Percentiles rank a stretch among this genome's conserved stretches.
These are phyloP conservation scores for Fusarium sp. DNA, from an alignment of 2,329 filamentous ascomycete genomes.

Conservation along the genomic window DNA sequence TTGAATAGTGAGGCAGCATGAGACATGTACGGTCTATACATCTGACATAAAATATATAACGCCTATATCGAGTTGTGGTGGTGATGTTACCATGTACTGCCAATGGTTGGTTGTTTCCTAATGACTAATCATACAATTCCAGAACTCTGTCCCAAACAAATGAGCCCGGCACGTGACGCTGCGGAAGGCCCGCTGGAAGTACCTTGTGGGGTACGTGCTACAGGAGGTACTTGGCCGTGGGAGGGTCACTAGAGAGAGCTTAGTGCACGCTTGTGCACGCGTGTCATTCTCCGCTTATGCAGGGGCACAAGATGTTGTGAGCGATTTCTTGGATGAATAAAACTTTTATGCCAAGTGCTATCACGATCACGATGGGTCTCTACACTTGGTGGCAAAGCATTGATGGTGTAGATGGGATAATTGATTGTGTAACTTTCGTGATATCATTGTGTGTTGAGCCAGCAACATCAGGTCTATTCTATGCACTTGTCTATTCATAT, in stretches of 20 bases:
- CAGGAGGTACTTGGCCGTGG: not conserved
- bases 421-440: not conserved
- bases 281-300: not conserved
- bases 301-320: constrained; percentile 3
- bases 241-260: not conserved
- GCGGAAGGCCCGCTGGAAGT: not conserved
- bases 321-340: constrained; percentile 11
- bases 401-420: not conserved
- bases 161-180: not conserved
- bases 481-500: not conserved
- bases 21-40: no score
- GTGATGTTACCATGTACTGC: no score
- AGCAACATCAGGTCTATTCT: not conserved
- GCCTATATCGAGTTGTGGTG: no score
- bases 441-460: not conserved
- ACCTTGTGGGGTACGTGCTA: not conserved
- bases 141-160: no score
- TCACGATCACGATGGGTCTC: not conserved
- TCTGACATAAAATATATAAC: no score
- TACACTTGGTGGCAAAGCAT: not conserved
- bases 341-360: not conserved
- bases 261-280: constrained; percentile 1
- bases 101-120: no score
- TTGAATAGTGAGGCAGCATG: no score
- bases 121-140: no score